These are phyloP conservation scores for Symmetrospora coprosmae DNA, from an alignment of 768 basidiomycete species.

Conservation along the genomic window DNA sequence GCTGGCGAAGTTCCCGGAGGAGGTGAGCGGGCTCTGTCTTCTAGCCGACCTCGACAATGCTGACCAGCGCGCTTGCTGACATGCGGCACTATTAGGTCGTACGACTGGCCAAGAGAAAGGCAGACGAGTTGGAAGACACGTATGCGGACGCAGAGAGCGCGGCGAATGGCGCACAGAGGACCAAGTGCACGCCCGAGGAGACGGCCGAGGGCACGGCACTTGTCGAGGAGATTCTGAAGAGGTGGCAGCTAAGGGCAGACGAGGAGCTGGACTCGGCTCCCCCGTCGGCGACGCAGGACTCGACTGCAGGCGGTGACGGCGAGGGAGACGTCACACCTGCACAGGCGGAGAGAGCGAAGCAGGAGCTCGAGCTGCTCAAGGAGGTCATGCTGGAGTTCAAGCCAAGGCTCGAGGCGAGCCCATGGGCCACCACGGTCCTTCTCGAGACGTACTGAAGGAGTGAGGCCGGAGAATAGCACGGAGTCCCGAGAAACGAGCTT, in stretches of 20 bases:
- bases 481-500: too few relatives aligned
- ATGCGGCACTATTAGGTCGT: neutral
- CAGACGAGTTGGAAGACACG: slow-evolving; percentile 68
- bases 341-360: slow-evolving; percentile 36
- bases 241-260: slow-evolving; percentile 50
- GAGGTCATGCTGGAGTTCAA: slow-evolving; percentile 53
- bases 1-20: slow-evolving; percentile 93
- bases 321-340: neutral
- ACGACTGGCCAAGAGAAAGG: slow-evolving; percentile 78
- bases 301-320: slow-evolving; percentile 36
- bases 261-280: slow-evolving; percentile 40
- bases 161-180: neutral
- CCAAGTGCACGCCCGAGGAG: slow-evolving; percentile 40
- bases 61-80: neutral
- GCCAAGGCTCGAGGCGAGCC: slow-evolving; percentile 58
- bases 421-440: slow-evolving; percentile 43
- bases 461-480: too few relatives aligned
- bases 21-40: slow-evolving; percentile 62
- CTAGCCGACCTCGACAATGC: neutral
- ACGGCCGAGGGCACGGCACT: slow-evolving; percentile 66
- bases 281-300: slow-evolving; percentile 33
- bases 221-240: slow-evolving; percentile 59
- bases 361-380: slow-evolving; percentile 47
- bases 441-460: slow-evolving; percentile 17
- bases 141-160: neutral